A percentile compares a stretch with the other conserved stretches of the same genome.
Evolutionary conservation across 2,329 filamentous ascomycete genomes (phyloP).

Genomic region (Alternaria gansuensis): DNA sequence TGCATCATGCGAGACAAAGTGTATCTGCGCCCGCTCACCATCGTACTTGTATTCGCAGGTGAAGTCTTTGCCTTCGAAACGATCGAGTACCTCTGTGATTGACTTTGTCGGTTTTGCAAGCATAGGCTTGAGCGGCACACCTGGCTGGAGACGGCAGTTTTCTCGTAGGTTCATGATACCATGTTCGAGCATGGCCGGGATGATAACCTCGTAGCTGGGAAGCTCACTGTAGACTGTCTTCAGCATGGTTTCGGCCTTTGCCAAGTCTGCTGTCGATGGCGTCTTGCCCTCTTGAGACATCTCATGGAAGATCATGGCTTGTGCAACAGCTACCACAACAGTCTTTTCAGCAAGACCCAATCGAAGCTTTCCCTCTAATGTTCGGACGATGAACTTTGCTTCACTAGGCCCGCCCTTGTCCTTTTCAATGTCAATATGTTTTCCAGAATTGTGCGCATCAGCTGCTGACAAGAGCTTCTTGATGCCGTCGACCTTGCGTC

Average conservation of each 20-base stretch:
- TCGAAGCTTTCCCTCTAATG: constrained; percentile 91
- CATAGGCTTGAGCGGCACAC: constrained; percentile 97
- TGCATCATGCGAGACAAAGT: constrained; percentile 88
- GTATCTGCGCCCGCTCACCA: constrained; percentile 96
- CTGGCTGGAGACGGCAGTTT: constrained; percentile 89
- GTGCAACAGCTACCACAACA: constrained; percentile 86
- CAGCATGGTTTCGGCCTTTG: constrained; percentile 82
- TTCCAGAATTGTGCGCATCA: constrained; percentile 73
- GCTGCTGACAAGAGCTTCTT: constrained; percentile 95
- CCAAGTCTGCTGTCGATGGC: constrained; percentile 78
- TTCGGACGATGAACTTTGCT: constrained; percentile 91
- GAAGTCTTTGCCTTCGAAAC: constrained; percentile 93
- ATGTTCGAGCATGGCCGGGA: constrained; percentile 86
- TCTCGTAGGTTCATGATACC: constrained; percentile 85
- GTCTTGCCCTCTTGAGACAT: constrained; percentile 73
- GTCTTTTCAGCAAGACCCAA: constrained; percentile 92
- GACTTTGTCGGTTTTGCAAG: constrained; percentile 98
- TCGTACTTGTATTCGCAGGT: constrained; percentile 99
- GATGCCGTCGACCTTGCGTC: constrained; percentile 90
- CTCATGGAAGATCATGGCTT: constrained; percentile 87
- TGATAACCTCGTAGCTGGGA: constrained; percentile 93
- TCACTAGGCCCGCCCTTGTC: constrained; percentile 95
- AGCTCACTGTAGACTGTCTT: constrained; percentile 97
- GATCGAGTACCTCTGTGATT: constrained; percentile 95
- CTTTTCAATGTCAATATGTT: constrained; percentile 80